Percentiles rank a stretch among this genome's conserved stretches.
These are phyloP conservation scores for Fusarium floridanum DNA, from an alignment of 2,329 filamentous ascomycete species.

Conservation along the genomic window DNA sequence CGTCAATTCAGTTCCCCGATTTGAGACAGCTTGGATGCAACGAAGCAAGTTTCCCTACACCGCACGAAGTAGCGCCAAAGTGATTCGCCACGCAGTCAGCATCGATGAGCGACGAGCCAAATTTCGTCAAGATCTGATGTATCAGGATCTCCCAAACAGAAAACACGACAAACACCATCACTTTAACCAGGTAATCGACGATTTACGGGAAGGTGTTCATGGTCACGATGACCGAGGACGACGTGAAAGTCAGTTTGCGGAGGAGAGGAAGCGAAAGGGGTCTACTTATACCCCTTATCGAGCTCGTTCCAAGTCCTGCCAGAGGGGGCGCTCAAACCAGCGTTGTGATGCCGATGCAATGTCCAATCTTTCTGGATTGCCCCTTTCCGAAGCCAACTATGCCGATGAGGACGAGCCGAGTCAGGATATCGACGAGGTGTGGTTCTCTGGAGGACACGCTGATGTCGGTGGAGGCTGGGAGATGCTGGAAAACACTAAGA, in stretches of 20 bases:
- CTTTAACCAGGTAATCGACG: conserved; percentile 42
- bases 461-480: conserved; percentile 86
- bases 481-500: conserved; percentile 66
- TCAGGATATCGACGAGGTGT: conserved; percentile 84
- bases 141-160: conserved; percentile 56
- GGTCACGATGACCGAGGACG: conserved; percentile 35
- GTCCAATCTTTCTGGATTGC: conserved; percentile 50
- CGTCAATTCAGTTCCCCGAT: conserved; percentile 83
- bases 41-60: conserved; percentile 82
- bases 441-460: conserved; percentile 84
- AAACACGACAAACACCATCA: conserved; percentile 39
- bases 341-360: conserved; percentile 41
- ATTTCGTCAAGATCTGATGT: conserved; percentile 78
- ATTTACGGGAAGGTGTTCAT: conserved; percentile 30
- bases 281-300: conserved; percentile 58
- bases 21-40: conserved; percentile 83
- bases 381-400: conserved; percentile 49
- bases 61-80: conserved; percentile 67
- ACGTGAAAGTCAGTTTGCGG: conserved; percentile 22
- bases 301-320: conserved; percentile 54
- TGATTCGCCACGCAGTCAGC: conserved; percentile 77
- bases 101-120: conserved; percentile 80
- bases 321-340: conserved; percentile 37
- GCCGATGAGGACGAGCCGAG: conserved; percentile 62
- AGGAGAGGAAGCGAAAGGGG: conserved; percentile 11